phyloP scores from a whole-genome alignment of 257 asterid genomes.

The Fraxinus cuspidata region DNA sequence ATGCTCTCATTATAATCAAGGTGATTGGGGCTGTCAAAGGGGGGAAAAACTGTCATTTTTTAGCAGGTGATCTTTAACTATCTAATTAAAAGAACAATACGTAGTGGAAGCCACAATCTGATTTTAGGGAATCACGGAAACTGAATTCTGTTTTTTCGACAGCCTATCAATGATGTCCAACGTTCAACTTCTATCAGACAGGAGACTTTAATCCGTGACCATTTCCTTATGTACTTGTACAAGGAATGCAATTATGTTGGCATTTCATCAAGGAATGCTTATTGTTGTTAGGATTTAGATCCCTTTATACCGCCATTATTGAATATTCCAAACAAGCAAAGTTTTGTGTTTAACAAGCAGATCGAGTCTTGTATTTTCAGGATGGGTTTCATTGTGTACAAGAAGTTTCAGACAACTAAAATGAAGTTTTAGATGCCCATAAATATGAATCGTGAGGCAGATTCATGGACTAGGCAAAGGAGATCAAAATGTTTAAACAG shows the following conservation, averaged over 20 bases:
- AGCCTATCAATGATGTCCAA: neutral
- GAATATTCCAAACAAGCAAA: neutral
- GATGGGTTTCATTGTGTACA: neutral
- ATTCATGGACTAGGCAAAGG: neutral
- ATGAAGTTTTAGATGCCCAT: neutral
- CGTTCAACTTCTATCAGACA: neutral
- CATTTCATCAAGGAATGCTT: conserved; percentile 5
- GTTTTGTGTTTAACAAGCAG: neutral
- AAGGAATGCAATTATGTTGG: neutral
- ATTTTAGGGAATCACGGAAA: neutral
- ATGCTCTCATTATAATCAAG: neutral
- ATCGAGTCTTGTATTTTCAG: neutral
- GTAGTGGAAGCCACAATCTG: neutral
- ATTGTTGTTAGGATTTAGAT: neutral
- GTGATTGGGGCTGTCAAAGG: neutral
- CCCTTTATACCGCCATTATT: neutral
- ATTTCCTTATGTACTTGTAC: neutral
- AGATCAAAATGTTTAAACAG: neutral
- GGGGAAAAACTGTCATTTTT: neutral
- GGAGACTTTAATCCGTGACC: neutral
- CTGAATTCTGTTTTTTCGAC: neutral
- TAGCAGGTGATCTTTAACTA: neutral
- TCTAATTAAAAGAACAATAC: too few species aligned
- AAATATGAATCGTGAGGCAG: neutral
- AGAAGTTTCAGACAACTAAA: neutral